Percentiles rank a stretch among this genome's conserved stretches.
Conservation (phyloP, 1,139 yeast species). For the Suhomyces anneliseae region DNA sequence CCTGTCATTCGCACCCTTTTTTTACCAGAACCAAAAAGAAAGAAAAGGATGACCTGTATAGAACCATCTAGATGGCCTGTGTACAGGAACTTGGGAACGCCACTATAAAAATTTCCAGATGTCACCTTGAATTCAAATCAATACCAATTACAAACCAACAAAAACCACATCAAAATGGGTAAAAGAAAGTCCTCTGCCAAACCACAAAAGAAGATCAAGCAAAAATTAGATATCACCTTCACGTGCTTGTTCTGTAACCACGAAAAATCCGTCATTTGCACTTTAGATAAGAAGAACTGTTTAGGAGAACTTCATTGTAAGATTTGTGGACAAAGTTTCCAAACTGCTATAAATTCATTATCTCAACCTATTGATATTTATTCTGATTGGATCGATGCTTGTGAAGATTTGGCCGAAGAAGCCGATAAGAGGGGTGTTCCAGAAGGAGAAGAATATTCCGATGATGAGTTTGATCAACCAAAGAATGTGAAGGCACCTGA, state of each 20-base stretch:
- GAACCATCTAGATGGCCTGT: too few relatives aligned
- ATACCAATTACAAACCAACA: background rate
- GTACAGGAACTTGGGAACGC: too few relatives aligned
- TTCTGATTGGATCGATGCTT: slow-evolving; percentile 98
- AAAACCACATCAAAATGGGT: slow-evolving; percentile 50
- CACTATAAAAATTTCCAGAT: background rate
- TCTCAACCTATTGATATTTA: slow-evolving; percentile 93
- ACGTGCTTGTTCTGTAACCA: slow-evolving; percentile 95
- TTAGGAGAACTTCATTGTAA: slow-evolving; percentile 87
- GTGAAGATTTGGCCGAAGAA: slow-evolving; percentile 89
- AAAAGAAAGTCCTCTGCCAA: slow-evolving; percentile 89
- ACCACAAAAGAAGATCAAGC: slow-evolving; percentile 78
- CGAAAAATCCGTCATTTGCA: slow-evolving; percentile 86
- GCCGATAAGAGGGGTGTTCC: slow-evolving; percentile 30
- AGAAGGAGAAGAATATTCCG: slow-evolving; percentile 40
- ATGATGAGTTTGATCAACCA: slow-evolving; percentile 28
- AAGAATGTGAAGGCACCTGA: slow-evolving; percentile 11
- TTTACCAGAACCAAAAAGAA: too few relatives aligned
- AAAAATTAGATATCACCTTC: slow-evolving; percentile 79
- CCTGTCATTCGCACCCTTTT: too few relatives aligned
- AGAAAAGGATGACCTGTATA: too few relatives aligned
- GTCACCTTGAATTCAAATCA: background rate
- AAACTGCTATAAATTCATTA: slow-evolving; percentile 78
- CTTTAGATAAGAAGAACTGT: slow-evolving; percentile 81
- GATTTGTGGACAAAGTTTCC: slow-evolving; percentile 93